phyloP scores from a whole-genome alignment of 257 asterid species.

The Paraleonurus japonicus region DNA sequence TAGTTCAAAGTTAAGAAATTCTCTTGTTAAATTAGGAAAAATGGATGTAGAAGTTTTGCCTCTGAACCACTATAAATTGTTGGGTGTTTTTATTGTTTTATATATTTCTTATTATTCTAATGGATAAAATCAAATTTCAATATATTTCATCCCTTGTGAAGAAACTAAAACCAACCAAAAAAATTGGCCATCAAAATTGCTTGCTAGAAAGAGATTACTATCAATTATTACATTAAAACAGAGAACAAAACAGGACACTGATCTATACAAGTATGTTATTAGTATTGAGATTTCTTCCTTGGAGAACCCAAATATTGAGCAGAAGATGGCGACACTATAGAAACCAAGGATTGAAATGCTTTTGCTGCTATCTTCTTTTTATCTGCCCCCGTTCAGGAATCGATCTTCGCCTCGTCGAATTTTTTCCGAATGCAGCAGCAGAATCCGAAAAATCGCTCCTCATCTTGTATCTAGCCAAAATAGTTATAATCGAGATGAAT shows the following conservation, averaged over 20 bases:
- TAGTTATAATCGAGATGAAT: too few relatives aligned
- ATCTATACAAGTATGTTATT: background rate
- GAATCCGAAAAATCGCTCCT: conserved; percentile 29
- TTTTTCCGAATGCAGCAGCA: conserved; percentile 23
- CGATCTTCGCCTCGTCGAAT: conserved; percentile 18
- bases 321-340: conserved; percentile 21
- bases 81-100: too few relatives aligned
- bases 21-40: too few relatives aligned
- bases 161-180: too few relatives aligned
- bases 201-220: background rate
- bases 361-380: conserved; percentile 58
- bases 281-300: conserved; percentile 32
- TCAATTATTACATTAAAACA: background rate
- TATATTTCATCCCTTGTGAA: background rate
- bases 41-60: too few relatives aligned
- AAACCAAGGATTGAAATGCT: conserved; percentile 45
- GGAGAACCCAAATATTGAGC: conserved; percentile 33
- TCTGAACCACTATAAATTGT: too few relatives aligned
- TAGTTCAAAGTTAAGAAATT: too few relatives aligned
- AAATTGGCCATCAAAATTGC: background rate
- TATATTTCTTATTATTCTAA: too few relatives aligned
- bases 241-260: background rate
- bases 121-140: background rate
- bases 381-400: conserved; percentile 59
- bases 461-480: conserved; percentile 16